Conservation (phyloP, 495 filamentous ascomycete genomes). For the Penicillium ochrochloron region DNA sequence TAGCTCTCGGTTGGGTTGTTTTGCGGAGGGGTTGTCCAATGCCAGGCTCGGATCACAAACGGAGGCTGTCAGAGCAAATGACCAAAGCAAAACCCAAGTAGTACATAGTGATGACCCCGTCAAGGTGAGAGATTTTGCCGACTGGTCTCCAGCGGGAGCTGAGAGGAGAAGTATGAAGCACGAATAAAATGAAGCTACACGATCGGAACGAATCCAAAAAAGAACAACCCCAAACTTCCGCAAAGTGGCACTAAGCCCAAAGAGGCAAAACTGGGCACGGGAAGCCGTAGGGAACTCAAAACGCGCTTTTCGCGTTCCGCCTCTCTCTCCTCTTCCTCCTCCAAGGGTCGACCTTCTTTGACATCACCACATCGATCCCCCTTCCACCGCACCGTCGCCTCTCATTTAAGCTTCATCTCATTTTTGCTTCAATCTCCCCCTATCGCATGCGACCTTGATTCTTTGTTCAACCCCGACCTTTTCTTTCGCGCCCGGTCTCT, state of each 20-base stretch:
- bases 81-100: background rate
- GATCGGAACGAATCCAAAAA: background rate
- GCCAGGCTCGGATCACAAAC: background rate
- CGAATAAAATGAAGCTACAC: background rate
- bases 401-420: conserved; percentile 2
- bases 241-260: conserved; percentile 21
- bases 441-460: conserved; percentile 15
- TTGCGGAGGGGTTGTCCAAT: background rate
- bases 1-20: background rate
- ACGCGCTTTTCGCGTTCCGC: conserved; percentile 42
- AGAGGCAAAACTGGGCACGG: conserved; percentile 35
- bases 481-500: conserved; percentile 13
- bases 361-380: conserved; percentile 12
- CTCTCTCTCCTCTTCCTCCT: conserved; percentile 15
- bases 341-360: conserved; percentile 3
- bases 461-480: conserved; percentile 5
- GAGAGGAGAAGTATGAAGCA: background rate
- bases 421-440: background rate
- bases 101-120: conserved; percentile 3
- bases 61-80: conserved; percentile 7
- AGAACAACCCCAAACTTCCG: background rate
- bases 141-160: background rate
- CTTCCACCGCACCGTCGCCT: background rate
- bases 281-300: conserved; percentile 20
- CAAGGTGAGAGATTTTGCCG: background rate